A percentile compares a stretch with the other conserved stretches of the same genome.
Evolutionary conservation across 2,329 filamentous ascomycete genomes (phyloP).

Genomic region (Sarocladium kiliense): DNA sequence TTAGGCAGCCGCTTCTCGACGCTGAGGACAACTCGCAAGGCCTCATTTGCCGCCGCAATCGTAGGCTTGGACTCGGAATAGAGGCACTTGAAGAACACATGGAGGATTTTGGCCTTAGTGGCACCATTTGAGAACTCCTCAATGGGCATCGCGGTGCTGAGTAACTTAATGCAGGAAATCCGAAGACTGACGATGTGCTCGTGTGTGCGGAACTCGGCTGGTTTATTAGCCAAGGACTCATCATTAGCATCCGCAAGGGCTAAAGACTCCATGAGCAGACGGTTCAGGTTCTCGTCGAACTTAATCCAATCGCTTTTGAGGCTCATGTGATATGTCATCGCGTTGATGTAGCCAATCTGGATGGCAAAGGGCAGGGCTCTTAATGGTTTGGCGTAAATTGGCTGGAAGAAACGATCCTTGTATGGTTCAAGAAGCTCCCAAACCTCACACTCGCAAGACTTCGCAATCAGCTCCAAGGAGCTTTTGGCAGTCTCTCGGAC

Average conservation of each 20-base stretch:
- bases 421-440: slow-evolving; percentile 86
- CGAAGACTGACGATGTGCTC: slow-evolving; percentile 88
- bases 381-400: slow-evolving; percentile 93
- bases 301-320: slow-evolving; percentile 84
- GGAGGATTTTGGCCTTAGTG: slow-evolving; percentile 69
- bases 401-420: slow-evolving; percentile 81
- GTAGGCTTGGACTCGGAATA: slow-evolving; percentile 91
- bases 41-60: slow-evolving; percentile 88
- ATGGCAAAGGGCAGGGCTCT: slow-evolving; percentile 88
- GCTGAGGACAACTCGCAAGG: slow-evolving; percentile 79
- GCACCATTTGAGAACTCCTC: slow-evolving; percentile 79
- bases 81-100: slow-evolving; percentile 95
- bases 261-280: slow-evolving; percentile 87
- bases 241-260: slow-evolving; percentile 93
- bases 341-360: slow-evolving; percentile 97
- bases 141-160: slow-evolving; percentile 90
- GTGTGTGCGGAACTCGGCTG: slow-evolving; percentile 89
- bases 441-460: slow-evolving; percentile 70
- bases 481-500: slow-evolving; percentile 83
- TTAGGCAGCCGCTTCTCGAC: slow-evolving; percentile 91
- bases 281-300: slow-evolving; percentile 87
- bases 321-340: slow-evolving; percentile 89
- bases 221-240: slow-evolving; percentile 86
- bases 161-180: slow-evolving; percentile 86
- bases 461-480: slow-evolving; percentile 75